phyloP scores from a whole-genome alignment of 2,329 filamentous ascomycete genomes.

The Sordariomycetes sp. region DNA sequence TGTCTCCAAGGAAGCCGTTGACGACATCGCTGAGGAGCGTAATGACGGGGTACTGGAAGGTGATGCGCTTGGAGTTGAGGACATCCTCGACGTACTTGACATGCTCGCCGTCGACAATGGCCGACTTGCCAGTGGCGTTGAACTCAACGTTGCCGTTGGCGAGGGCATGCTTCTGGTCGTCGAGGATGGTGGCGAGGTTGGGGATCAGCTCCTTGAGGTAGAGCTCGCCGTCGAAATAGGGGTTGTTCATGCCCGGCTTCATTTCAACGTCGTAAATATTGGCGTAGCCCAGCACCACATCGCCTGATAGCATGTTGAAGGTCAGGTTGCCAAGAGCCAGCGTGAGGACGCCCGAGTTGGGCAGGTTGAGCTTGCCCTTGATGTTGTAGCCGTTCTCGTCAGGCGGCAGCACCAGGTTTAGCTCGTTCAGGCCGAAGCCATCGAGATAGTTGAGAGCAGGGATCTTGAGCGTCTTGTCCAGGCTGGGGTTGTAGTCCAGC shows the following conservation, averaged over 20 bases:
- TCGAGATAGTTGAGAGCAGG: slow-evolving; percentile 27
- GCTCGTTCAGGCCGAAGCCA: slow-evolving; percentile 26
- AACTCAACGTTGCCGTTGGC: slow-evolving; percentile 29
- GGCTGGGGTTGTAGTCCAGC: slow-evolving; percentile 22
- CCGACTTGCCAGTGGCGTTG: slow-evolving; percentile 29
- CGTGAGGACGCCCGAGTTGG: slow-evolving; percentile 32
- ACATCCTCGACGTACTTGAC: slow-evolving; percentile 34
- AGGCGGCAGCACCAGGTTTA: slow-evolving; percentile 28
- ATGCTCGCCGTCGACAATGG: slow-evolving; percentile 29
- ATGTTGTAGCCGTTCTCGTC: slow-evolving; percentile 28
- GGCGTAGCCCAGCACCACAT: slow-evolving; percentile 28
- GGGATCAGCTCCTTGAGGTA: slow-evolving; percentile 27
- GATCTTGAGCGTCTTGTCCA: slow-evolving; percentile 32
- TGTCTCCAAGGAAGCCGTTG: slow-evolving; percentile 20
- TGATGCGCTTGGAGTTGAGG: slow-evolving; percentile 26
- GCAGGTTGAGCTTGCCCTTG: slow-evolving; percentile 30
- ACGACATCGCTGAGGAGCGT: slow-evolving; percentile 26
- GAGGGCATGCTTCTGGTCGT: slow-evolving; percentile 24
- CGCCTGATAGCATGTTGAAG: slow-evolving; percentile 29
- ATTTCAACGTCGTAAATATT: slow-evolving; percentile 27
- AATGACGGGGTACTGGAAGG: slow-evolving; percentile 25
- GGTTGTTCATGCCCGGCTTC: slow-evolving; percentile 31
- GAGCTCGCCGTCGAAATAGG: slow-evolving; percentile 28
- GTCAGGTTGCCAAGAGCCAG: slow-evolving; percentile 37
- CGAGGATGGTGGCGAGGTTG: slow-evolving; percentile 30